These are phyloP conservation scores for Alternaria consortialis DNA, from an alignment of 2,329 filamentous ascomycete genomes.

Conservation along the genomic window DNA sequence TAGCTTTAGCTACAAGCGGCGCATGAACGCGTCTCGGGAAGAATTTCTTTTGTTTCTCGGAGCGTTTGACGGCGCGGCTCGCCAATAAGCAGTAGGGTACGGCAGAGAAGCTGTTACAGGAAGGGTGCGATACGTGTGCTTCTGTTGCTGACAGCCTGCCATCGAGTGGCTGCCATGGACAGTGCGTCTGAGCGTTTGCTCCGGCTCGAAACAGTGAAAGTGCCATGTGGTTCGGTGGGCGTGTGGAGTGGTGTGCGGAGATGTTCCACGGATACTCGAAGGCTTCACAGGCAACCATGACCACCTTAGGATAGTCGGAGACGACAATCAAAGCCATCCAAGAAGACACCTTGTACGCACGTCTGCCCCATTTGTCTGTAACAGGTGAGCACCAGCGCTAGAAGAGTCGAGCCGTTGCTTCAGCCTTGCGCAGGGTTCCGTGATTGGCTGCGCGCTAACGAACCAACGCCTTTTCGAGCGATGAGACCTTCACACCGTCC, in stretches of 20 bases:
- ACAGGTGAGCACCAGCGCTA: slow-evolving; percentile 18
- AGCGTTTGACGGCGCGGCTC: slow-evolving; percentile 13
- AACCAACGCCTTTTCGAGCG: slow-evolving; percentile 19
- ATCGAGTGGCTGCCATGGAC: slow-evolving; percentile 3
- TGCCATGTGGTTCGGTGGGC: slow-evolving; percentile 13
- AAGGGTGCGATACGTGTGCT: slow-evolving; percentile 5
- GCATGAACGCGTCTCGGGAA: slow-evolving; percentile 17
- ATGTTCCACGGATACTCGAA: background rate
- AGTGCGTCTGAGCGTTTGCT: slow-evolving; percentile 4
- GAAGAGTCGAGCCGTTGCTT: slow-evolving; percentile 26
- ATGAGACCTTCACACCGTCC: slow-evolving; percentile 3
- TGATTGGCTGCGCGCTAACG: slow-evolving; percentile 27
- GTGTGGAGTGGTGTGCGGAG: slow-evolving; percentile 8
- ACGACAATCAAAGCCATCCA: background rate
- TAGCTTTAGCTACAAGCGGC: background rate
- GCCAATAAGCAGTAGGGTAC: slow-evolving; percentile 8
- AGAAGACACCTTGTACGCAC: slow-evolving; percentile 4
- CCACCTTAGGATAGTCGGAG: background rate
- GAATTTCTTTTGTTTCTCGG: slow-evolving; percentile 20
- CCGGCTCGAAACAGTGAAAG: slow-evolving; percentile 21
- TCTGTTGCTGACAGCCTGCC: slow-evolving; percentile 4
- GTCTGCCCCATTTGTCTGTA: slow-evolving; percentile 11
- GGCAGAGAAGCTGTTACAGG: slow-evolving; percentile 17
- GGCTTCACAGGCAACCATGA: slow-evolving; percentile 1
- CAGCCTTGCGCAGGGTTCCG: slow-evolving; percentile 28